Base-by-base conservation (phyloP, 352 stramenopile genomes). In the Phytopythium chamaehyphon region DNA sequence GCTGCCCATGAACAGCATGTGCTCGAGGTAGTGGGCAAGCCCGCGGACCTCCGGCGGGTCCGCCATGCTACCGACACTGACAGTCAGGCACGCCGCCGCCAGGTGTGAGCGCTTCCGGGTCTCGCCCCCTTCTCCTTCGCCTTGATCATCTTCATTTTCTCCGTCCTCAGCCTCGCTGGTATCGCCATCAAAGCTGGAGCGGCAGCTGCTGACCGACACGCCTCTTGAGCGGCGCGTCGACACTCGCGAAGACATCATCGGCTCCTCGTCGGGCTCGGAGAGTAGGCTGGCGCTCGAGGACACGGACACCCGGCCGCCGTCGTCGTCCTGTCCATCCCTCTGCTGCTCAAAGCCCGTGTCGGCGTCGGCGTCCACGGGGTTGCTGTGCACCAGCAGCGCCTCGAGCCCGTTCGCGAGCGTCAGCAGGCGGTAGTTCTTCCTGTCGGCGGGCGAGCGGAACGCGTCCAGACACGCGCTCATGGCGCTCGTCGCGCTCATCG, bases 1-100 rank as follows among this genome's bases (percentile, higher is more conserved):
- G 50, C 76, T 96, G 6, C 90, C 90, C 83, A 97, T 92, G 62
- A 97, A 97, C 2, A 97, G 62, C 90, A 97, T 96, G 72, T 97
- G 90, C 65, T 97, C 88, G 19, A 96, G 67, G 53, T 90, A 96
- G 53, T 96, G 86, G 9, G 83, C 84, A 8, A 89, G 57, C 3
- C 83, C 88, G 14, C 69, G 71, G 12, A 93, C 40, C 9, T 71
- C 52, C 35, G 69, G 37, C 1, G 83, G 76, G 28, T 96, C 83
- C 1, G 64, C 8, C 54, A 88, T 69, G 55, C 73, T 86, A 7
- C 78, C 78, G 1, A 86, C 69, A 24, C 67, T 59, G 10, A 89
- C 78, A 16, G 78, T 63, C 49, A 89, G 47, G 55, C 73, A 86
- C 23, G 71, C 78, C 11, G 65, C 76, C 8, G 76, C 73, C 26